Evolutionary conservation across 441 rosid genomes (phyloP), one percentile per base, ranked within the genome.

Genomic region (Pelargonium myrrhifolium): DNA sequence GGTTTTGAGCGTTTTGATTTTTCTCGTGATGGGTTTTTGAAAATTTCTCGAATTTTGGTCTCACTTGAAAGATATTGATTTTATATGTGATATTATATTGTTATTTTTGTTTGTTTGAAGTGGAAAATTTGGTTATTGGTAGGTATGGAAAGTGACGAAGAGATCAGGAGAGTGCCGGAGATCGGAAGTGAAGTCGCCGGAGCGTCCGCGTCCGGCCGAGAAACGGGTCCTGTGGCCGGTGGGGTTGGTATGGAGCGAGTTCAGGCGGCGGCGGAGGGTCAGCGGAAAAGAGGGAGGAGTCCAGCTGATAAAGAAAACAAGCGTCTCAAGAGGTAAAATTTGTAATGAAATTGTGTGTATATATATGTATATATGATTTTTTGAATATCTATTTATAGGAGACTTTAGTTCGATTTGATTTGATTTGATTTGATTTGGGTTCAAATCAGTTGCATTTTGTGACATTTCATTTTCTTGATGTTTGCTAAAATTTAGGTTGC

Each of bases 71-170:
- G 49, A 28, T 28, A 28, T 28, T 2, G 31, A 28, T 28, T 28
- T 28, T 17, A 53, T 53, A n/a, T 18, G 3, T 15, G 55, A 47
- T 37, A 40, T 35, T 35, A 35, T 56, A 15, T 24, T 69, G 45
- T 21, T 65, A n/a, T 61, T 37, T 9, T 24, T n/a, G 67, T 37
- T 6, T 68, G 43, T 39, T 49, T 2, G 8, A 3, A 18, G 49
- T 15, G 0, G 20, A 15, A 9, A 22, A 42, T n/a, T 15, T 35
- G 14, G 6, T 17, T 14, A 42, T 64, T 11, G 15, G 45, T 66
- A 94, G 99, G 96, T 14, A 70, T 94, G 74, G 97, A 94, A 78
- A 94, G 99, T 43, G 99, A 94, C 45, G 97, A 94, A 75, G 99
- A 94, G 88, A 89, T 89, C 75, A 80, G 97, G 63, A 84, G 97